These are phyloP conservation scores for Aspergillus tamarii DNA, from an alignment of 2,329 filamentous ascomycete species.

Conservation along the genomic window DNA sequence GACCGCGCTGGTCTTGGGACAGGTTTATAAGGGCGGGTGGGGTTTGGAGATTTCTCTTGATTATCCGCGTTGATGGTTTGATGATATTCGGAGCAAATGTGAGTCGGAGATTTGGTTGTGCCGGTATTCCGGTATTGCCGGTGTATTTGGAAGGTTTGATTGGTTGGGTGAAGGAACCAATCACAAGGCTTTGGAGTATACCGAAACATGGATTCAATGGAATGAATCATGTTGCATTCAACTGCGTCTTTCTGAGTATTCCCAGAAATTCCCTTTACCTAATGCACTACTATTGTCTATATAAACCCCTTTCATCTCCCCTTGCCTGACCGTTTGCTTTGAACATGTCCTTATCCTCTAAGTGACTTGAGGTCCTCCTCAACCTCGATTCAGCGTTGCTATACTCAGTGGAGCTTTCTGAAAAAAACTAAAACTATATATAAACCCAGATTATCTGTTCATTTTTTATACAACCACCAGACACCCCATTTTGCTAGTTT, in stretches of 20 bases:
- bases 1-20: background rate
- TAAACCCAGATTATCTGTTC: no score
- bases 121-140: slow-evolving; percentile 20
- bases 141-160: background rate
- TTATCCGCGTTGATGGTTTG: slow-evolving; percentile 2
- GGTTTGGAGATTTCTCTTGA: background rate
- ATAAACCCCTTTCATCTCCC: background rate
- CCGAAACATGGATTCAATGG: background rate
- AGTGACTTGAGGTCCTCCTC: no score
- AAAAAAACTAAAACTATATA: no score
- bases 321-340: no score
- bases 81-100: slow-evolving; percentile 32
- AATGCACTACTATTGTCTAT: background rate
- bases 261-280: background rate
- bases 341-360: no score
- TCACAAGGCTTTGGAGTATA: slow-evolving; percentile 1
- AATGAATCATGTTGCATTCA: background rate
- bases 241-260: background rate
- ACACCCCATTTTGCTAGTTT: no score
- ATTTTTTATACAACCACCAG: no score
- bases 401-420: no score
- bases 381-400: no score
- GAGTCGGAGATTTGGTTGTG: slow-evolving; percentile 33
- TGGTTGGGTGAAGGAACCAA: slow-evolving; percentile 10
- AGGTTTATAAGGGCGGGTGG: background rate